These are phyloP conservation scores for Aspergillus mulundensis DNA, from an alignment of 495 filamentous ascomycete genomes.

Conservation along the genomic window DNA sequence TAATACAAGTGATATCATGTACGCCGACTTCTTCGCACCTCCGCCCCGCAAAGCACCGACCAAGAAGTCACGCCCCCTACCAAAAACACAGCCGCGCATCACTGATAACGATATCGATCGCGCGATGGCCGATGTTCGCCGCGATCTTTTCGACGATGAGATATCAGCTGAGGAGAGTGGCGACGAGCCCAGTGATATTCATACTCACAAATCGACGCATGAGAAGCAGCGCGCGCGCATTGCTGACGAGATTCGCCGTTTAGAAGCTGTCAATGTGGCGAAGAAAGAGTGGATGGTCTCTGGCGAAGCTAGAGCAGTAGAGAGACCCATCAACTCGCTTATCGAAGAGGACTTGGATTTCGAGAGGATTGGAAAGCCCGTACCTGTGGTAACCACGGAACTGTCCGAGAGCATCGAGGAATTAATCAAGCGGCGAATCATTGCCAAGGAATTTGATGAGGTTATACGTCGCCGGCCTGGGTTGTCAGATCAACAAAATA, in stretches of 20 bases:
- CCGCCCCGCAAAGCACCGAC: constrained; percentile 66
- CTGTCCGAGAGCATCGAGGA: constrained; percentile 89
- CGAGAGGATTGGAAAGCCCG: constrained; percentile 90
- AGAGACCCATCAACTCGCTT: constrained; percentile 84
- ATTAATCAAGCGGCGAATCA: constrained; percentile 88
- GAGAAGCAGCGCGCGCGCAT: constrained; percentile 83
- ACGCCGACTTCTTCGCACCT: constrained; percentile 86
- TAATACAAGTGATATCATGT: constrained; percentile 84
- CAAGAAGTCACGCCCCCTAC: constrained; percentile 41
- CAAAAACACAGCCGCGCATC: constrained; percentile 47
- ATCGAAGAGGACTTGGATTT: constrained; percentile 95
- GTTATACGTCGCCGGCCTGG: constrained; percentile 75
- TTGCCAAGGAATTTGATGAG: constrained; percentile 91
- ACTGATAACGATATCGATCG: constrained; percentile 66
- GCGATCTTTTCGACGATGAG: constrained; percentile 88
- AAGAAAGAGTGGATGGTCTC: constrained; percentile 88
- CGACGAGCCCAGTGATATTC: constrained; percentile 37
- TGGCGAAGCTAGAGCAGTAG: constrained; percentile 79
- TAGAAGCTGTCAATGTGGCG: constrained; percentile 85
- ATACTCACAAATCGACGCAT: constrained; percentile 67
- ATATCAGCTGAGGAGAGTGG: constrained; percentile 49
- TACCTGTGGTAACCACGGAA: constrained; percentile 92
- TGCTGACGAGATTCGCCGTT: constrained; percentile 80
- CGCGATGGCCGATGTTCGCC: constrained; percentile 85
- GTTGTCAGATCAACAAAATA: constrained; percentile 38